Percentiles rank a stretch among this genome's conserved stretches.
These are phyloP conservation scores for Colletotrichum sp. DNA, from an alignment of 2,329 filamentous ascomycete genomes.

Conservation along the genomic window DNA sequence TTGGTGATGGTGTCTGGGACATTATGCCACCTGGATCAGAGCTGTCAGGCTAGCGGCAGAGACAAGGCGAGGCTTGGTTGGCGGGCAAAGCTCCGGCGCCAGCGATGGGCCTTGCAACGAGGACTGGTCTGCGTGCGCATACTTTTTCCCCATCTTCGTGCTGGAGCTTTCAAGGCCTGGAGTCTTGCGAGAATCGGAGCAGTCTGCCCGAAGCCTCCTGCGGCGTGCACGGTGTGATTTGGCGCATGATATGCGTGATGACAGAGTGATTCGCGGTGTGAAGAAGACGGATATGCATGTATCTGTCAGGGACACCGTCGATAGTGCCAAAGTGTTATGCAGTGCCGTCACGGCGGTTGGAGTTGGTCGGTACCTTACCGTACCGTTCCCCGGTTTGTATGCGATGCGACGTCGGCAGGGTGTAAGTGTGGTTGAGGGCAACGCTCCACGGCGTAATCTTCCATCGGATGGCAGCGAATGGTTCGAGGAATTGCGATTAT, in stretches of 20 bases:
- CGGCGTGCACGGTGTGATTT: background rate
- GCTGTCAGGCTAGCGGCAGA: background rate
- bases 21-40: background rate
- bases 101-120: background rate
- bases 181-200: background rate
- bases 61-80: background rate
- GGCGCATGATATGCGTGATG: background rate
- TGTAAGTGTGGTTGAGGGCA: background rate
- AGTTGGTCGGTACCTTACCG: background rate
- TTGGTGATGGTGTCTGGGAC: background rate
- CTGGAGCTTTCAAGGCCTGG: background rate
- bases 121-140: background rate
- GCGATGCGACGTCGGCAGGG: background rate
- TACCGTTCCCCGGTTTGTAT: background rate
- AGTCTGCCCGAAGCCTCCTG: background rate
- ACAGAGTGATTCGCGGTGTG: background rate
- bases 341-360: background rate
- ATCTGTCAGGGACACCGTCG: background rate
- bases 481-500: background rate
- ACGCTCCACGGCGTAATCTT: slow-evolving; percentile 10
- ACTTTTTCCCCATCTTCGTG: background rate
- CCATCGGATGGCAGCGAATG: background rate
- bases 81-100: background rate
- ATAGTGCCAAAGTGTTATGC: background rate
- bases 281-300: background rate